Evolutionary conservation across 805 yeast species (phyloP).

Genomic region (Nakazawaea peltata): DNA sequence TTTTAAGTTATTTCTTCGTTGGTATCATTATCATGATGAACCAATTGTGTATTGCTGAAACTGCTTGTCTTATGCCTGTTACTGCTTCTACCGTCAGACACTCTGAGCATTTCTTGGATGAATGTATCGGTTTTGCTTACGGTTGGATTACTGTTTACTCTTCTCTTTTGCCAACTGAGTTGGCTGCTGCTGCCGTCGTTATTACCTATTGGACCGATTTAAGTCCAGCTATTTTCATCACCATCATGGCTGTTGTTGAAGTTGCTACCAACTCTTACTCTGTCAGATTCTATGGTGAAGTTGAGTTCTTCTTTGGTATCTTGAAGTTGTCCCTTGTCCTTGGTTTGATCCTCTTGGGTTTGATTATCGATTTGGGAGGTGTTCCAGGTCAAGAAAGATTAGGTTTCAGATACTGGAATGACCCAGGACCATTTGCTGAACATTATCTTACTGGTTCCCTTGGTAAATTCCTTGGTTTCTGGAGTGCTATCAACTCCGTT

Average conservation of each 20-base stretch:
- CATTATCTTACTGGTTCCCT: slow-evolving; percentile 21
- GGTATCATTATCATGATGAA: slow-evolving; percentile 24
- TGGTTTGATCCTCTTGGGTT: slow-evolving; percentile 36
- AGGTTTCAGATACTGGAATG: slow-evolving; percentile 26
- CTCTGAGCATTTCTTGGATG: slow-evolving; percentile 30
- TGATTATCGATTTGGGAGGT: slow-evolving; percentile 43
- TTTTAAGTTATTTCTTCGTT: slow-evolving; percentile 25
- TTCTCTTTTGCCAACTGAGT: slow-evolving; percentile 41
- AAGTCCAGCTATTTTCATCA: slow-evolving; percentile 37
- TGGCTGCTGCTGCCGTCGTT: slow-evolving; percentile 39
- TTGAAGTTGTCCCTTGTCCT: slow-evolving; percentile 36
- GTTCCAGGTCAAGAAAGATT: slow-evolving; percentile 28
- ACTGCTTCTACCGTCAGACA: slow-evolving; percentile 28
- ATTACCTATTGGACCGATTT: slow-evolving; percentile 37
- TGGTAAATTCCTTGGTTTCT: slow-evolving; percentile 19
- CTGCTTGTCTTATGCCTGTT: slow-evolving; percentile 28
- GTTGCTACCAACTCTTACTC: slow-evolving; percentile 30
- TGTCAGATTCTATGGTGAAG: slow-evolving; percentile 39
- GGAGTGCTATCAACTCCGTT: slow-evolving; percentile 41
- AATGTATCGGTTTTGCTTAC: slow-evolving; percentile 26
- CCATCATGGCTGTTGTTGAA: slow-evolving; percentile 30
- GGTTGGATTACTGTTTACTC: slow-evolving; percentile 34
- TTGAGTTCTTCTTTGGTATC: slow-evolving; percentile 34
- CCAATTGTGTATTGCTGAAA: slow-evolving; percentile 27
- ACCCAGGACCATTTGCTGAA: slow-evolving; percentile 23